phyloP scores from a whole-genome alignment of 1,139 yeast species.

The Pichia sp. region DNA sequence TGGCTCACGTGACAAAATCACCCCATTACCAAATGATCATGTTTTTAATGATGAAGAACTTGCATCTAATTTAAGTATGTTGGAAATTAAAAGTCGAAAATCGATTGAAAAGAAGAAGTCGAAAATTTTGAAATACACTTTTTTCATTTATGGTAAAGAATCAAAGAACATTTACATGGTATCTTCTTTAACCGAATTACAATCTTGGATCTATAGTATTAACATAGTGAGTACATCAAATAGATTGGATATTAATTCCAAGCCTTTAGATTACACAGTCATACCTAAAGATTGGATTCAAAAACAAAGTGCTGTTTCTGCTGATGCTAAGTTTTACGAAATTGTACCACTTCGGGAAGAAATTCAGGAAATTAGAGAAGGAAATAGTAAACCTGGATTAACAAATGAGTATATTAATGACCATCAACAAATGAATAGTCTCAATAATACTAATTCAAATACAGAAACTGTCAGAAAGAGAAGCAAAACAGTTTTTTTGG shows the following conservation, averaged over 20 bases:
- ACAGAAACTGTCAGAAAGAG: too few relatives aligned
- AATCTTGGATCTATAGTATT: conserved; percentile 51
- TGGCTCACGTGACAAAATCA: too few relatives aligned
- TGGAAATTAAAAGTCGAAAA: not conserved
- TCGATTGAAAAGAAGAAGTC: not conserved
- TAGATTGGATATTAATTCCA: conserved; percentile 28
- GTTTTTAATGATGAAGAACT: too few relatives aligned
- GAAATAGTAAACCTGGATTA: too few relatives aligned
- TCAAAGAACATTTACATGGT: conserved; percentile 32
- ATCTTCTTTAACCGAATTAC: conserved; percentile 34
- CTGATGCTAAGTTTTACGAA: conserved; percentile 11
- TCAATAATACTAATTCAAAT: too few relatives aligned
- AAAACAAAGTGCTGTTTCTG: not conserved
- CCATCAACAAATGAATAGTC: too few relatives aligned
- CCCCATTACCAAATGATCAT: too few relatives aligned
- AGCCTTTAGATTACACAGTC: conserved; percentile 1
- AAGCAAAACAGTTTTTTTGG: too few relatives aligned
- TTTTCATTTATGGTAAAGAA: conserved; percentile 34
- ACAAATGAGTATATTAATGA: too few relatives aligned
- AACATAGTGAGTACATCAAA: conserved; percentile 50
- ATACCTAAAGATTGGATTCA: conserved; percentile 5
- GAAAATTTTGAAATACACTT: conserved; percentile 19
- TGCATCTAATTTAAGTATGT: not conserved
- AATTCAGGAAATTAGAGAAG: too few relatives aligned
- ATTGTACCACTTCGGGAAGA: conserved; percentile 5